These are phyloP conservation scores for Vigna radiata DNA, from an alignment of 306 rosid species.

Conservation along the genomic window DNA sequence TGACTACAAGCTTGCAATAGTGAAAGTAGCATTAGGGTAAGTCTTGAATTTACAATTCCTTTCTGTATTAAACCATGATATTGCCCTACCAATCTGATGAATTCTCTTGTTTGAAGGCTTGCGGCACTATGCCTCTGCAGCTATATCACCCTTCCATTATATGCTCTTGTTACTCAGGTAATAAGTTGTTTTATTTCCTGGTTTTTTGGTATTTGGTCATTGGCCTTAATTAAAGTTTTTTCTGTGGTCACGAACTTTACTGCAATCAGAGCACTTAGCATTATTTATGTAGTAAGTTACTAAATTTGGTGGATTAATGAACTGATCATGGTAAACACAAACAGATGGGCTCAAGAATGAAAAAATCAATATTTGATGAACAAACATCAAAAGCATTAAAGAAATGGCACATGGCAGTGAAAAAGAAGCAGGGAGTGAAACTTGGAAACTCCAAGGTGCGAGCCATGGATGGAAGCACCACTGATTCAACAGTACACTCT, in stretches of 20 bases:
- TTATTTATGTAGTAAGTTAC: not conserved
- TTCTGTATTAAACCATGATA: not conserved
- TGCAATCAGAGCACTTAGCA: slow-evolving; percentile 23
- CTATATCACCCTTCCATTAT: slow-evolving; percentile 91
- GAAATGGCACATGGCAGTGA: slow-evolving; percentile 83
- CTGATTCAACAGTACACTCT: slow-evolving; percentile 54
- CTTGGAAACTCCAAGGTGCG: slow-evolving; percentile 50
- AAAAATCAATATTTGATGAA: slow-evolving; percentile 82
- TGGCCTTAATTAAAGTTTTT: not conserved
- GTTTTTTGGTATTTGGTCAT: slow-evolving; percentile 13
- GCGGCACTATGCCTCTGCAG: slow-evolving; percentile 76
- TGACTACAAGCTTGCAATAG: slow-evolving; percentile 61
- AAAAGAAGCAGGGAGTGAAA: slow-evolving; percentile 59
- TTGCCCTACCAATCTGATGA: slow-evolving; percentile 29
- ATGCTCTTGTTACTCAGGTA: slow-evolving; percentile 98
- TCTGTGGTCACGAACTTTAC: not conserved
- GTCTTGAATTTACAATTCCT: slow-evolving; percentile 33
- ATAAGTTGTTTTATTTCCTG: slow-evolving; percentile 3
- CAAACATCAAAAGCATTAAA: slow-evolving; percentile 90
- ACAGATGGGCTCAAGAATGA: slow-evolving; percentile 97
- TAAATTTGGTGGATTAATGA: slow-evolving; percentile 15
- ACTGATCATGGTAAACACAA: slow-evolving; percentile 29
- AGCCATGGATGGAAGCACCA: slow-evolving; percentile 59
- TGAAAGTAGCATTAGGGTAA: slow-evolving; percentile 83
- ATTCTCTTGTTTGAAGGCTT: slow-evolving; percentile 54